Conservation (phyloP, 148 eudicot species). For the Nepenthes gracilis region DNA sequence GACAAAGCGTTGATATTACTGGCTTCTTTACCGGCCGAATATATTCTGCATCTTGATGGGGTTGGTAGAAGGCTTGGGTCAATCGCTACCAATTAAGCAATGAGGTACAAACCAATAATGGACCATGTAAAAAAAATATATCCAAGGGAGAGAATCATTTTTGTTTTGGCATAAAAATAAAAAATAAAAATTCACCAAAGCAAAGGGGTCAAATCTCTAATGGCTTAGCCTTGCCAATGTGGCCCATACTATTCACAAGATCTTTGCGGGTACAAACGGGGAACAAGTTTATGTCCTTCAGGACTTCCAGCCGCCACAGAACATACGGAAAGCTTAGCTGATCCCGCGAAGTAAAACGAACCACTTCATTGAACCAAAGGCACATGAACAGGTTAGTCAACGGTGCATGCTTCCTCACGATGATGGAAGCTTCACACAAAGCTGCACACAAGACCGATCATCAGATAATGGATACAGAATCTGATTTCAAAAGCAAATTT, state of each 20-base stretch:
- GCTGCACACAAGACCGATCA: constrained; percentile 41
- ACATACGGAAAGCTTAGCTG: constrained; percentile 92
- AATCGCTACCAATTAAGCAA: too few species aligned
- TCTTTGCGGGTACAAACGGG: constrained; percentile 96
- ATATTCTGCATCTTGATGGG: too few species aligned
- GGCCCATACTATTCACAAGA: constrained; percentile 98
- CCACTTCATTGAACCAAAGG: constrained; percentile 96
- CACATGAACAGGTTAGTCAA: constrained; percentile 77
- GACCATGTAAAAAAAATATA: too few species aligned
- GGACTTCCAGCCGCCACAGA: constrained; percentile 65
- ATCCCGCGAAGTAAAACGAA: constrained; percentile 96
- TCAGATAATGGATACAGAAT: background rate
- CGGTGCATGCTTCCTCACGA: constrained; percentile 81
- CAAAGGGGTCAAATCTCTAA: constrained; percentile 15
- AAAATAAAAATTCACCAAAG: too few species aligned
- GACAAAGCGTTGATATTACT: too few species aligned
- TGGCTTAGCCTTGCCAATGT: constrained; percentile 88
- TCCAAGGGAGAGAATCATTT: too few species aligned
- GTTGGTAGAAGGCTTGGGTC: too few species aligned
- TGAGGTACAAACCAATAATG: too few species aligned
- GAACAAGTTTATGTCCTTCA: constrained; percentile 68
- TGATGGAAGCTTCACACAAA: constrained; percentile 79
- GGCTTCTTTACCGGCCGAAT: too few species aligned
- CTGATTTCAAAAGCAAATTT: background rate
- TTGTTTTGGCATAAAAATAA: too few species aligned